phyloP scores from a whole-genome alignment of 2,329 filamentous ascomycete species.

The Alternaria sp. region DNA sequence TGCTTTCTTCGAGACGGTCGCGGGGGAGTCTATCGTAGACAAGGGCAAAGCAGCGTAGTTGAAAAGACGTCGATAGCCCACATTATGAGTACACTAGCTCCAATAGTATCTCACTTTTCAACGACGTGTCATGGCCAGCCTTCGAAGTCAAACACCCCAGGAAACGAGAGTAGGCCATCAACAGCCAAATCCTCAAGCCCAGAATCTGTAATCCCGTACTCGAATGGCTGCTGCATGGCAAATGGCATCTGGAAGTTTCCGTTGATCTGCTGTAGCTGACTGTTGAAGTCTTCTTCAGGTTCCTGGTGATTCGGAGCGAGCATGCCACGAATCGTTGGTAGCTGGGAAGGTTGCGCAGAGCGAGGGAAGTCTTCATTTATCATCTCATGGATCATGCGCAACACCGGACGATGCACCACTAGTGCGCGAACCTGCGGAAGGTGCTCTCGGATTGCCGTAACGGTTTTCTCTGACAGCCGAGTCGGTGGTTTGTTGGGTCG shows the following conservation, averaged over 20 bases:
- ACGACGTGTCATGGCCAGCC: neutral
- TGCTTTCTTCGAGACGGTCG: conserved; percentile 47
- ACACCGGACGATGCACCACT: conserved; percentile 22
- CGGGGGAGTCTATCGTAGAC: conserved; percentile 31
- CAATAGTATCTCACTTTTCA: too few relatives aligned
- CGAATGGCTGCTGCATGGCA: conserved; percentile 13
- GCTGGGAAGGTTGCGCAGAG: neutral
- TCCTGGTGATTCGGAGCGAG: neutral
- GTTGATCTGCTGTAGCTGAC: neutral
- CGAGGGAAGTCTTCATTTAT: conserved; percentile 22
- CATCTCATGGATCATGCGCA: conserved; percentile 31
- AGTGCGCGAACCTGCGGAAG: conserved; percentile 16
- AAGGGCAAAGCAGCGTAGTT: conserved; percentile 2
- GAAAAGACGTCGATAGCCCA: neutral
- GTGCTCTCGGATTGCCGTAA: conserved; percentile 10
- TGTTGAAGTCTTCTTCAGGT: neutral
- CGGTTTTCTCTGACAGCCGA: conserved; percentile 18
- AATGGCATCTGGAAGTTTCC: conserved; percentile 19
- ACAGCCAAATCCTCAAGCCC: conserved; percentile 9
- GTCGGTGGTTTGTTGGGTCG: conserved; percentile 18
- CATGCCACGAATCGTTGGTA: conserved; percentile 11
- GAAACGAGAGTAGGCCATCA: conserved; percentile 17
- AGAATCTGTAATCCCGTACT: neutral
- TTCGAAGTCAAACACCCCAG: conserved; percentile 19
- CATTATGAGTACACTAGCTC: neutral